Evolutionary conservation across 2,329 filamentous ascomycete species (phyloP).

Genomic region (Talaromyces sp.): DNA sequence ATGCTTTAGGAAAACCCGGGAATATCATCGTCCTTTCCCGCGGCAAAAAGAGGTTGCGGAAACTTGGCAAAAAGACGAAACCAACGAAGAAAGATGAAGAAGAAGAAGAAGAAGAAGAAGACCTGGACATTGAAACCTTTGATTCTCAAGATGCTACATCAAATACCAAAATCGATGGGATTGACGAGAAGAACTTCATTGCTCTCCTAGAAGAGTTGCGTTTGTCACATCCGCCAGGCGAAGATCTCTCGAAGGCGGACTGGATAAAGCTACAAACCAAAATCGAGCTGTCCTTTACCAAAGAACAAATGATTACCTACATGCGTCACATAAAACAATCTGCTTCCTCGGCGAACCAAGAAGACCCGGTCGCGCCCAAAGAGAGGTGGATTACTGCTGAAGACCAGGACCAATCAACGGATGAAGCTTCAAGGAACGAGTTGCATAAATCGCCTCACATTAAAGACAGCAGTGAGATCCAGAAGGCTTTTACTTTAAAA

Average conservation of each 20-base stretch:
- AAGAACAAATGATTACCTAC: conserved; percentile 28
- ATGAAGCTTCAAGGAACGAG: neutral
- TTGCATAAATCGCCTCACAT: conserved; percentile 17
- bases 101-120: neutral
- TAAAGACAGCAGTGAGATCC: neutral
- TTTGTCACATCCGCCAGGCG: conserved; percentile 15
- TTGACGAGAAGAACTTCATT: conserved; percentile 14
- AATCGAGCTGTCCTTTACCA: conserved; percentile 29
- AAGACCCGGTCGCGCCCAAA: neutral
- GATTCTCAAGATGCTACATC: conserved; percentile 12
- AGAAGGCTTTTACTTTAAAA: conserved; percentile 5
- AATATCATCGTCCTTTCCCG: conserved; percentile 31
- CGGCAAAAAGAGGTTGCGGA: conserved; percentile 12
- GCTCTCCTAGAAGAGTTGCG: conserved; percentile 25
- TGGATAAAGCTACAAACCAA: conserved; percentile 26
- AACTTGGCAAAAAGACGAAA: neutral
- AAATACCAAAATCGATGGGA: conserved; percentile 12
- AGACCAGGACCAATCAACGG: neutral
- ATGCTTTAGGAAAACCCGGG: conserved; percentile 31
- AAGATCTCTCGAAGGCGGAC: conserved; percentile 21
- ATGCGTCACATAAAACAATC: conserved; percentile 11
- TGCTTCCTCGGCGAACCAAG: neutral
- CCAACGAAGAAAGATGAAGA: neutral
- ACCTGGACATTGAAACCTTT: no score
- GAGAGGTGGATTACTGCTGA: neutral